Evolutionary conservation across 805 yeast genomes (phyloP), one percentile per base, ranked within the genome.

Genomic region (Metschnikowia baotianmanensis): DNA sequence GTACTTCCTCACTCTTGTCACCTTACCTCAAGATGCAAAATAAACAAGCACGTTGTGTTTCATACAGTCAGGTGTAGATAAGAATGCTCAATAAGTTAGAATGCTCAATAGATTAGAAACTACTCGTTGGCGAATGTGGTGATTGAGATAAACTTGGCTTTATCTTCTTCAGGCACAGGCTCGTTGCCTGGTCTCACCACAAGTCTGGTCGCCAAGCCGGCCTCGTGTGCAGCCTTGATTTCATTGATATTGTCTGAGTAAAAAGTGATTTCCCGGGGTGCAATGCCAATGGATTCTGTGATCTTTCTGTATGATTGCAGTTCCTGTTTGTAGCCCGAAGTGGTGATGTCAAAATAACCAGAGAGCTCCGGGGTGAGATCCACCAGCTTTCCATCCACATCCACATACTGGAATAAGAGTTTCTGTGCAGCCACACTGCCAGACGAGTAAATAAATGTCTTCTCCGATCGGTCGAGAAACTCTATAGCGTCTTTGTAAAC

Each of bases 351-450:
- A 57, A 79, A 90, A 63, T 88, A 90, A 12, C 83, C 95, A 6
- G 65, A 45, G 16, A 90, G 56, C 17, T 59, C 58, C 1, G 61
- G 58, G 31, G 77, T 83, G 53, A 87, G 59, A 58, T 85, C 86
- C 10, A 62, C 44, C 18, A 66, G 57, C 8, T 62, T 61, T 4
- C 65, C 62, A 10, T 36, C 39, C 23, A 47, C 42, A 38, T 65
- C 65, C 8, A 85, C 90, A 57, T 85, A 76, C 0, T 71, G 72
- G 56, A 90, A 87, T 42, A 90, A 63, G 45, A 90, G 65, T 52
- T 82, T 83, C 53, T 90, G 98, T 0, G 97, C 97, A 44, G 80
- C 76, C 18, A 90, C 79, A 31, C 93, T 82, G 0, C 98, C 98
- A 20, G 95, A 85, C 0, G 96, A 88, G 63, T 90, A 90, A 15